A percentile compares a stretch with the other conserved stretches of the same genome.
Evolutionary conservation across 2,329 filamentous ascomycete species (phyloP).

Genomic region (Lecanicillium sp.): DNA sequence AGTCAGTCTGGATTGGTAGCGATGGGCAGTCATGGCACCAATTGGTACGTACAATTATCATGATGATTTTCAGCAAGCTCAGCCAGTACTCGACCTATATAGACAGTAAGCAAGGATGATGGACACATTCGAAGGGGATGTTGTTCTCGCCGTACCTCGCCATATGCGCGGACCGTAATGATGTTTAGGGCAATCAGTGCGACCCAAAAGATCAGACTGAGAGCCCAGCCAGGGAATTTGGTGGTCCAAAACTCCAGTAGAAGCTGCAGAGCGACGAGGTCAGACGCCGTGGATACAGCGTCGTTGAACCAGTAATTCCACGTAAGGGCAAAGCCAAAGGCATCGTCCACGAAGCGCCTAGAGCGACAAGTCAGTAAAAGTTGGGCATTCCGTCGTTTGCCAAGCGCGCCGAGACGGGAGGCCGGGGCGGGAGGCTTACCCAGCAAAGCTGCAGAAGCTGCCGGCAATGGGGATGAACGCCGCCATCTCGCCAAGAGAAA

Average conservation of each 20-base stretch:
- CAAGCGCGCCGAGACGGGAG: neutral
- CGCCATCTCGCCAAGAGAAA: slow-evolving; percentile 53
- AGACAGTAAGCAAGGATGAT: no score
- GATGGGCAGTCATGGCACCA: no score
- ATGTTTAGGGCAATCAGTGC: slow-evolving; percentile 38
- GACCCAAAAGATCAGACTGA: slow-evolving; percentile 54
- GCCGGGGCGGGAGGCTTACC: slow-evolving; percentile 26
- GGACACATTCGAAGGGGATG: no score
- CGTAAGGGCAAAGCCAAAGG: slow-evolving; percentile 45
- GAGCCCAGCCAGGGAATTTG: slow-evolving; percentile 54
- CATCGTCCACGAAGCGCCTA: slow-evolving; percentile 43
- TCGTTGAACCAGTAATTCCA: slow-evolving; percentile 63
- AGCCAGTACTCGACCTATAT: slow-evolving; percentile 51
- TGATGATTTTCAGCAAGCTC: slow-evolving; percentile 45
- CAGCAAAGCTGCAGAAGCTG: slow-evolving; percentile 43
- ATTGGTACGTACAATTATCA: no score
- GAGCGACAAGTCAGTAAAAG: slow-evolving; percentile 5
- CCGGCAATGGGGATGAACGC: slow-evolving; percentile 44
- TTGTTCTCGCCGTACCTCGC: no score
- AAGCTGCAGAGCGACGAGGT: slow-evolving; percentile 46
- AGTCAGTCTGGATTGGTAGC: no score
- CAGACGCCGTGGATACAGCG: slow-evolving; percentile 44
- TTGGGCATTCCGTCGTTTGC: neutral
- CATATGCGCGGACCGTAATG: slow-evolving; percentile 25
- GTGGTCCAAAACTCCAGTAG: slow-evolving; percentile 55